These are phyloP conservation scores for Penicillium italicum DNA, from an alignment of 2,329 filamentous ascomycete species.

Conservation along the genomic window DNA sequence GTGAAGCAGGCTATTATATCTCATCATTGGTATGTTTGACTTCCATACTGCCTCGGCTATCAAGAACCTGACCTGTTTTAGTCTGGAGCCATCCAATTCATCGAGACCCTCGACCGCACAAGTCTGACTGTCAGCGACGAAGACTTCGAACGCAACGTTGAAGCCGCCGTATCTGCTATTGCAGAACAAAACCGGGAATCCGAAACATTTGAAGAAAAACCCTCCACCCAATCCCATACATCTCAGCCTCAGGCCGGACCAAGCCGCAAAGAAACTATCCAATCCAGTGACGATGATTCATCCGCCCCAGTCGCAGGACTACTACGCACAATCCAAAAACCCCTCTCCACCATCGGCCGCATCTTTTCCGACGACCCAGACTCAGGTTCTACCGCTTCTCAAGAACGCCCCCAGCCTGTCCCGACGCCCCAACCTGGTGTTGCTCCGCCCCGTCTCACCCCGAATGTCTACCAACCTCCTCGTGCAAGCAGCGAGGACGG, in stretches of 20 bases:
- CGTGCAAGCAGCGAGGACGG: constrained; percentile 37
- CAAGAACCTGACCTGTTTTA: constrained; percentile 16
- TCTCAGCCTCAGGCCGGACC: constrained; percentile 57
- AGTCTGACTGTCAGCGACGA: constrained; percentile 89
- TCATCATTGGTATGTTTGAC: constrained; percentile 69
- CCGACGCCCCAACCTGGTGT: constrained; percentile 46
- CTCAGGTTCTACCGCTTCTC: constrained; percentile 13
- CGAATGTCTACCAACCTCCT: constrained; percentile 45
- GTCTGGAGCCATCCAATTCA: constrained; percentile 83
- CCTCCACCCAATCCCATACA: constrained; percentile 54
- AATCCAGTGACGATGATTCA: constrained; percentile 62
- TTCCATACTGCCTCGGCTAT: not conserved
- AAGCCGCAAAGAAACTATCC: constrained; percentile 33
- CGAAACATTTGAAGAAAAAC: constrained; percentile 42
- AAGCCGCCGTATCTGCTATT: constrained; percentile 90
- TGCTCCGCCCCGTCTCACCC: constrained; percentile 50
- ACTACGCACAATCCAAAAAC: constrained; percentile 84
- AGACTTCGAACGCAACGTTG: constrained; percentile 95
- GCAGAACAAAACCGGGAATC: constrained; percentile 76
- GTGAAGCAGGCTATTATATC: constrained; percentile 97
- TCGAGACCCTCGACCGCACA: constrained; percentile 93
- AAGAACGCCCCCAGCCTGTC: constrained; percentile 35
- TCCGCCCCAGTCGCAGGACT: constrained; percentile 74
- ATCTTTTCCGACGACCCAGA: constrained; percentile 77
- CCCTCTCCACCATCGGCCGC: constrained; percentile 83